Conservation (phyloP, 148 eudicot genomes). For the Persicaria maculosa region DNA sequence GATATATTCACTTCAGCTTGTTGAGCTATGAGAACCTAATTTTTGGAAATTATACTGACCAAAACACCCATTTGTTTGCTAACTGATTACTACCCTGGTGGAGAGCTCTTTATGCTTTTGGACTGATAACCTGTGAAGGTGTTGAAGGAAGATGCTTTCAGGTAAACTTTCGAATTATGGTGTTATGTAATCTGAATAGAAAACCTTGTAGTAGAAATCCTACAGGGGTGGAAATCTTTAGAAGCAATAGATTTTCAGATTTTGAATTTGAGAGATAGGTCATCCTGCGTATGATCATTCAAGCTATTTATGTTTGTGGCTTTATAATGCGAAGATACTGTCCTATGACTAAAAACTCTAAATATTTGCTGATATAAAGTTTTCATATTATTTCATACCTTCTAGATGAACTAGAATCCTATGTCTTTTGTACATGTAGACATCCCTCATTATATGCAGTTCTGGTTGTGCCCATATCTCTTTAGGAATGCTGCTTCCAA, state of each 20-base stretch:
- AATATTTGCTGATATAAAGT: background rate
- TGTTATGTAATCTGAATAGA: background rate
- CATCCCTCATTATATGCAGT: background rate
- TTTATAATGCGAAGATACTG: background rate
- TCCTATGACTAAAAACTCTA: background rate
- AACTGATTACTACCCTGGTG: constrained; percentile 91
- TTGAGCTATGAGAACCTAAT: background rate
- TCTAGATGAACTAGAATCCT: background rate
- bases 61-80: constrained; percentile 85
- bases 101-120: constrained; percentile 84
- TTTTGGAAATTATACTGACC: constrained; percentile 45
- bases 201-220: background rate
- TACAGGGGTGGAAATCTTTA: background rate
- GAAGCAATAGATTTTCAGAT: background rate
- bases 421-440: background rate
- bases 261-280: background rate
- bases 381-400: background rate
- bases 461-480: background rate
- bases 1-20: constrained; percentile 1
- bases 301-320: background rate
- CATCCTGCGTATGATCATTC: background rate
- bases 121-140: constrained; percentile 84
- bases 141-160: constrained; percentile 81
- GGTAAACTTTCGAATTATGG: constrained; percentile 30
- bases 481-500: background rate